Evolutionary conservation across 176 grass and related monocot species (phyloP), one percentile per base, ranked within the genome.

Genomic region (Oryza glaberrima): DNA sequence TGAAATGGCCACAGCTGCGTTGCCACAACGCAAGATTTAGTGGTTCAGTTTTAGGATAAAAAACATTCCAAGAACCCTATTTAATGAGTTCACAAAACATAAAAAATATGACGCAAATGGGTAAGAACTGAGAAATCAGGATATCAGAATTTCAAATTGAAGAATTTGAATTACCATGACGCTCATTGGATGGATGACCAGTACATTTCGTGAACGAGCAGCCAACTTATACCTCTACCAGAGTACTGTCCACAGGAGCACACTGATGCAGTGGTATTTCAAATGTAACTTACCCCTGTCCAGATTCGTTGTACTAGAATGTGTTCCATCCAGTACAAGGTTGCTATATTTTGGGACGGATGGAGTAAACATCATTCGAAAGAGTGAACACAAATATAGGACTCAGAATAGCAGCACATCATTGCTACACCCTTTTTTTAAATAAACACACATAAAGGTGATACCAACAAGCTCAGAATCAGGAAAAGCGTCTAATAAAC

Each of bases 361-460:
- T 26, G 1, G 1, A 26, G 26, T 26, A 41, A 72, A 19, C 65
- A 86, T 82, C 32, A 77, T 90, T 81, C 30, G 15, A 32, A 82
- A 16, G 17, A 70, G 49, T 43, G 72, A 46, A 60, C 20, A 48
- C 58, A 15, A 63, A 81, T 38, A 49, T 71, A 48, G 3, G 46
- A 80, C 36, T 63, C 76, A 64, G 32, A 35, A 34, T 38, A 84
- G 36, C 16, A 64, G 15, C 17, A 20, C 64, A 60, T 76, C 60
- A 68, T 79, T 46, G 58, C 45, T 72, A 20, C 8, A 26, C 15
- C 22, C 1, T 73, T 38, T 6, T 73, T 68, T 74, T 43, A 19
- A 56, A 56, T 56, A 56, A 35, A 68, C 10, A 44, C 63, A 75
- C 46, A 60, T 36, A 41, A 80, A 84, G 20, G 74, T 88, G 69